phyloP scores from a whole-genome alignment of 805 yeast genomes.

The Nakazawaea populi region DNA sequence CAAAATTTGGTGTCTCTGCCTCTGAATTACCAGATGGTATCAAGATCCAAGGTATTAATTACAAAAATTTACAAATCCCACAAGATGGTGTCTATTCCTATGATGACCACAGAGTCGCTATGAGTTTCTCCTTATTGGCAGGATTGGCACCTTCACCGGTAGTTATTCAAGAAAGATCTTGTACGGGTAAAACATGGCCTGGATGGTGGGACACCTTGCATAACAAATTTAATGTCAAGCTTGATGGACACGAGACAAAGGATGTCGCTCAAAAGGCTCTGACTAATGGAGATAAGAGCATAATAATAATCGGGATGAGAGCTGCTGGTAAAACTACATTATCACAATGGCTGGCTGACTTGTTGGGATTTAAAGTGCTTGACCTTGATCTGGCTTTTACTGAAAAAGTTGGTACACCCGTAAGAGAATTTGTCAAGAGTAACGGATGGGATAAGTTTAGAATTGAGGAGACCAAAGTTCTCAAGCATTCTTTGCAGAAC shows the following conservation, averaged over 20 bases:
- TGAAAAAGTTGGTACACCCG: conserved; percentile 38
- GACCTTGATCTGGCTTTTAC: conserved; percentile 80
- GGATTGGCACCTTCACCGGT: conserved; percentile 59
- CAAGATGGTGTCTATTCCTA: conserved; percentile 63
- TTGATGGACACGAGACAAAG: conserved; percentile 68
- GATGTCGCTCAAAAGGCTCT: conserved; percentile 15
- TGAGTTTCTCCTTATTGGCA: conserved; percentile 89
- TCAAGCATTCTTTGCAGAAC: conserved; percentile 41
- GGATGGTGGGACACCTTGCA: conserved; percentile 98
- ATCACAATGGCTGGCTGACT: conserved; percentile 70
- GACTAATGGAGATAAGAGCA: conserved; percentile 44
- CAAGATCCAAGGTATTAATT: conserved; percentile 66
- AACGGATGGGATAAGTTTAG: conserved; percentile 91
- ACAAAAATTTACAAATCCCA: conserved; percentile 50
- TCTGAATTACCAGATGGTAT: conserved; percentile 90
- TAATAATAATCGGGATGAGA: conserved; percentile 92
- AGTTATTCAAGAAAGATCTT: conserved; percentile 75
- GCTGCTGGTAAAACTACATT: conserved; percentile 94
- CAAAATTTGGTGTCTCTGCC: conserved; percentile 85
- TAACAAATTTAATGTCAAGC: conserved; percentile 51
- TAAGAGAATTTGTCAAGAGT: conserved; percentile 54
- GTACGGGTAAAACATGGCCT: conserved; percentile 99
- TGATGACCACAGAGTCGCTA: conserved; percentile 97
- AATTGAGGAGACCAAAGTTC: conserved; percentile 50
- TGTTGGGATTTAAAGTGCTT: conserved; percentile 58